Conservation (phyloP, 768 basidiomycete genomes). For the Fomitopsis pulvina region DNA sequence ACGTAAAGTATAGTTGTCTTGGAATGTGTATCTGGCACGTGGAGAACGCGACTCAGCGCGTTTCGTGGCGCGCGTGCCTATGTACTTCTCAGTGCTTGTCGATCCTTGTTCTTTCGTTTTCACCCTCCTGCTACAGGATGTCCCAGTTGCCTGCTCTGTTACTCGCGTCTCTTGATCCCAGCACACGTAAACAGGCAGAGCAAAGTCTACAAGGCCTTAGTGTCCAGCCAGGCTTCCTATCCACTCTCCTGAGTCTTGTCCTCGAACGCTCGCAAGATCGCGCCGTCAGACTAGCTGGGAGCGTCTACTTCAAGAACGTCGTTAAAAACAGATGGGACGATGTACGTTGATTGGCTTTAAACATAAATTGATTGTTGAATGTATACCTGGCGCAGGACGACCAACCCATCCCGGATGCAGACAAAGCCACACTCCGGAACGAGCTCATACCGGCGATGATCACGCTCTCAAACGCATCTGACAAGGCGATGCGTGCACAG, state of each 20-base stretch:
- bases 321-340: slow-evolving; percentile 87
- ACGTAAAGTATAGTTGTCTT: too few relatives aligned
- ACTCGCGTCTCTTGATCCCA: slow-evolving; percentile 61
- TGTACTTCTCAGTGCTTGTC: not conserved
- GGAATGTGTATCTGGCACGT: not conserved
- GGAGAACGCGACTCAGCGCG: not conserved
- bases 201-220: slow-evolving; percentile 63
- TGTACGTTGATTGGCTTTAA: slow-evolving; percentile 31
- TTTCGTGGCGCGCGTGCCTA: not conserved
- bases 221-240: slow-evolving; percentile 69
- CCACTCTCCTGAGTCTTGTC: slow-evolving; percentile 72
- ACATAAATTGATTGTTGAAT: not conserved
- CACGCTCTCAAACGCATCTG: slow-evolving; percentile 61
- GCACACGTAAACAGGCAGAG: slow-evolving; percentile 76
- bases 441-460: slow-evolving; percentile 93
- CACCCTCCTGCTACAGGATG: slow-evolving; percentile 33
- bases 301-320: slow-evolving; percentile 90
- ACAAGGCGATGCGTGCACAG: slow-evolving; percentile 73
- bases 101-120: not conserved
- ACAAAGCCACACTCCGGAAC: slow-evolving; percentile 66
- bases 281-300: slow-evolving; percentile 73
- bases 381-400: slow-evolving; percentile 45
- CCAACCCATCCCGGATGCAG: slow-evolving; percentile 58
- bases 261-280: slow-evolving; percentile 60
- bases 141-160: slow-evolving; percentile 65